phyloP scores from a whole-genome alignment of 306 rosid genomes.

The Quercus aquifolioides region DNA sequence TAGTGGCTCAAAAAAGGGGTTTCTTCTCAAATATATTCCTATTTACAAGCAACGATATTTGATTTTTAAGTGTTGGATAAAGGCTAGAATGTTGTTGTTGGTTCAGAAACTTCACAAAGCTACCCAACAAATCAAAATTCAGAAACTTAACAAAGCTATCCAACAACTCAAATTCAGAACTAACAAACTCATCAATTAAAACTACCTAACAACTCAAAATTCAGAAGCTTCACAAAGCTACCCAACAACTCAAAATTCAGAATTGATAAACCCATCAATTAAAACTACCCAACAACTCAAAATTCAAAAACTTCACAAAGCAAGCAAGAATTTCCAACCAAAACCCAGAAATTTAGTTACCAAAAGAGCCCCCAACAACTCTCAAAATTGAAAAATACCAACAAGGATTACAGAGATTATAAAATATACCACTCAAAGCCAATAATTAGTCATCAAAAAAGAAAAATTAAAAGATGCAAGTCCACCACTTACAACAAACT shows the following conservation, averaged over 20 bases:
- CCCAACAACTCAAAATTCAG: no score
- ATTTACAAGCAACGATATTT: background rate
- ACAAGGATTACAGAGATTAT: background rate
- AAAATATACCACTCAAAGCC: conserved; percentile 42
- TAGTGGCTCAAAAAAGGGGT: conserved; percentile 5
- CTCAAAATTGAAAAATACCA: background rate
- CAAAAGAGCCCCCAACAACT: background rate
- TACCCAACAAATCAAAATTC: no score
- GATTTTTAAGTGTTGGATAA: background rate
- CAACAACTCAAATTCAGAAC: no score
- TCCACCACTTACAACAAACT: conserved; percentile 41
- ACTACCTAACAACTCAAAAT: no score
- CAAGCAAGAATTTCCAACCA: background rate
- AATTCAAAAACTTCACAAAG: conserved; percentile 14
- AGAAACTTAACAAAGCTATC: no score
- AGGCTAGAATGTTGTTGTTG: background rate
- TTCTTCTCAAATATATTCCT: conserved; percentile 2
- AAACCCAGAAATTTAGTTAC: conserved; percentile 22
- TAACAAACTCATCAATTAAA: background rate
- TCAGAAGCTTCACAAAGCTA: no score
- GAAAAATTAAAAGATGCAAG: conserved; percentile 44
- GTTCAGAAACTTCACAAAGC: no score
- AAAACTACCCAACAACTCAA: background rate
- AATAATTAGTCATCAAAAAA: conserved; percentile 41
- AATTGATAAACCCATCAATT: background rate